Evolutionary conservation across 495 filamentous ascomycete species (phyloP), one percentile per base, ranked within the genome.

Genomic region (Astrocystis sublimbata): DNA sequence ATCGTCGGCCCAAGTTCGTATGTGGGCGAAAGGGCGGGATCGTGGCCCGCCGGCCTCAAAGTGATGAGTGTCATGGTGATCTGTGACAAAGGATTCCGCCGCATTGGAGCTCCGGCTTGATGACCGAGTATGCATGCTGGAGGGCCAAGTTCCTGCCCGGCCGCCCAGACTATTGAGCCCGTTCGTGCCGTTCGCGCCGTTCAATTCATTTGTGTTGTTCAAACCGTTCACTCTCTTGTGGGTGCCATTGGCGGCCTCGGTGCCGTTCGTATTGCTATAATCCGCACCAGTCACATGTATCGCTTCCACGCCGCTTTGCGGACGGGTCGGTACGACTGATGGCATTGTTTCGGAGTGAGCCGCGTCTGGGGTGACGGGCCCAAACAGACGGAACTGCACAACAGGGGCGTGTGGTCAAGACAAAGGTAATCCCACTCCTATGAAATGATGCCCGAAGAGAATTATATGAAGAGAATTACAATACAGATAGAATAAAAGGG

Each of bases 1-100:
- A 55, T 81, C 77, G 63, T 82, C 80, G 21, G 69, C 73, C 64
- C 77, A 80, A 7, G 71, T 70, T 28, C 69, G 69, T 54, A 75
- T 73, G 53, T 75, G 73, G 8, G 76, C 66, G 55, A 68, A 72
- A n/a, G 71, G 60, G 40, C 69, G 75, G 47, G 72, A 73, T 63
- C 71, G 75, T 33, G 76, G 74, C 2, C 72, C 75, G 35, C 53
- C 67, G 2, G 70, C 52, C 58, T 70, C 68, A 35, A 72, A 40
- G 5, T 72, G 67, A 47, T 74, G 62, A 46, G 61, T 15, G 28
- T 53, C 38, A 38, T 47, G 63, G n/a, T 57, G 19, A 51, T 60
- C 64, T 4, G 61, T 35, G 23, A 46, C 56, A 26, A 40, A n/a
- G 8, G 53, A 33, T n/a, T 38, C 60, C 28, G 31, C 23, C 1